Evolutionary conservation across 306 rosid species (phyloP).

Genomic region (Ormosia emarginata): DNA sequence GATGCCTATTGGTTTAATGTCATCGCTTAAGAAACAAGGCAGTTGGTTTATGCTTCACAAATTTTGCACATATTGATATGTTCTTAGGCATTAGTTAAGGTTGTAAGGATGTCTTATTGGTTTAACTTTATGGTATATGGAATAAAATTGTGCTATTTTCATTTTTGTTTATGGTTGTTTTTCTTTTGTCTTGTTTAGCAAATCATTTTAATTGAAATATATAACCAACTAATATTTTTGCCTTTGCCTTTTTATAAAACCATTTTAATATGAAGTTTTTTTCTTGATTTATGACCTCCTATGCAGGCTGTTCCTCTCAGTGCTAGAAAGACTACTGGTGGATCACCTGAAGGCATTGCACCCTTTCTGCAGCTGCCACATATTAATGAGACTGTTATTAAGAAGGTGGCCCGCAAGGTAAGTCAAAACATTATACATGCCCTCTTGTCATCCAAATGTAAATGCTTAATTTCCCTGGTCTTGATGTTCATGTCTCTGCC

Average conservation of each 20-base stretch:
- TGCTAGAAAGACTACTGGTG: constrained; percentile 85
- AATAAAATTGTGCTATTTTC: background rate
- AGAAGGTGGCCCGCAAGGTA: constrained; percentile 96
- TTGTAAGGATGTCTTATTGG: background rate
- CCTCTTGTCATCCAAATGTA: background rate
- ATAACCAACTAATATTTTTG: background rate
- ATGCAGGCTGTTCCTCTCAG: constrained; percentile 95
- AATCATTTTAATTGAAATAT: background rate
- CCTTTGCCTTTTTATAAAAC: background rate
- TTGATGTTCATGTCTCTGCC: background rate
- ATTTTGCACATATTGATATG: background rate
- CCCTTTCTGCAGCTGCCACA: constrained; percentile 97
- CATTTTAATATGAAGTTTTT: background rate
- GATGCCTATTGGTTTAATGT: background rate
- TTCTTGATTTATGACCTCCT: constrained; percentile 18
- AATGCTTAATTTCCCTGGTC: constrained; percentile 12
- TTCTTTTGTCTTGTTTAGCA: background rate
- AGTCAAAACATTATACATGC: background rate
- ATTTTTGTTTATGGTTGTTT: background rate
- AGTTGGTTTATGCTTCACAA: constrained; percentile 1
- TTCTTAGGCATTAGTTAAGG: background rate
- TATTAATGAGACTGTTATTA: constrained; percentile 73
- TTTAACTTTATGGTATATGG: background rate
- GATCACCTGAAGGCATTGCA: constrained; percentile 92
- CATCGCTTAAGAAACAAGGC: background rate